Evolutionary conservation across 2,329 filamentous ascomycete species (phyloP).

Genomic region (Curvularia eragrostidis): DNA sequence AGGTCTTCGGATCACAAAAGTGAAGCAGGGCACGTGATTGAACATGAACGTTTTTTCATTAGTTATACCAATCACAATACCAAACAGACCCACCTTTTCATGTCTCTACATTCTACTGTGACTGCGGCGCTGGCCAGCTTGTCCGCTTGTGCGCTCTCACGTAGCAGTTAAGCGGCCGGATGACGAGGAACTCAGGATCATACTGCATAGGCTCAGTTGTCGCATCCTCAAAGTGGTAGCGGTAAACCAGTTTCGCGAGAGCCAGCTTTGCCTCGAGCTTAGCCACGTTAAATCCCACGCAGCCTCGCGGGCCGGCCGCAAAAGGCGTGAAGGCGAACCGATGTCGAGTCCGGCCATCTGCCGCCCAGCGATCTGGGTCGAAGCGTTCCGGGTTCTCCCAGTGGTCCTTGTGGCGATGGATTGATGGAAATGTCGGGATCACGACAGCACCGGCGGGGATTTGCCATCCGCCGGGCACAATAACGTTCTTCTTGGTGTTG

Average conservation of each 20-base stretch:
- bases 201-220: not conserved
- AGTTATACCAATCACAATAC: not conserved
- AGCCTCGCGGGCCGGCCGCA: not conserved
- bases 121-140: not conserved
- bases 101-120: not conserved
- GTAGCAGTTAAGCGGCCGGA: not conserved
- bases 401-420: not conserved
- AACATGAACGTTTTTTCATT: not conserved
- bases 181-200: not conserved
- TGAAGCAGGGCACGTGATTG: not conserved
- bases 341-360: not conserved
- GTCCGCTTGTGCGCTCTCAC: not conserved
- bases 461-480: not conserved
- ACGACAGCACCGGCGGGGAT: not conserved
- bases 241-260: not conserved
- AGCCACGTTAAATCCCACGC: not conserved
- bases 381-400: not conserved
- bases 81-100: not conserved
- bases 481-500: not conserved
- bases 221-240: not conserved
- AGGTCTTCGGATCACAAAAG: not conserved
- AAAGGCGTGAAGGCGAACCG: not conserved
- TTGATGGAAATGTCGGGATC: not conserved
- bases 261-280: not conserved
- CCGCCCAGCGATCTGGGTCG: not conserved